These are phyloP conservation scores for Cyclotella atomus DNA, from an alignment of 108 stramenopile species.

Conservation along the genomic window DNA sequence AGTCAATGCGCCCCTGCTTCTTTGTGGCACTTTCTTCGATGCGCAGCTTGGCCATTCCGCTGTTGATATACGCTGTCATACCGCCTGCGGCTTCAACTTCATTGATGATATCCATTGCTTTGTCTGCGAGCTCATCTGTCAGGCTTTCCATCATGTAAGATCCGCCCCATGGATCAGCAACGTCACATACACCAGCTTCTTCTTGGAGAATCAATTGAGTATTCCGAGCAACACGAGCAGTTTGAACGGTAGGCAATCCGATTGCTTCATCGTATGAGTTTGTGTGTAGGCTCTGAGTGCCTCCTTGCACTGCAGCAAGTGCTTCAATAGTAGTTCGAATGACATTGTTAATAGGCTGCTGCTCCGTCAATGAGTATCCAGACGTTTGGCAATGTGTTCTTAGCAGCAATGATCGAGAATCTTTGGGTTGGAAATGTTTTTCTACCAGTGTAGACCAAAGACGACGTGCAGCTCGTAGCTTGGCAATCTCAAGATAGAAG, in stretches of 20 bases:
- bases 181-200: constrained; percentile 80
- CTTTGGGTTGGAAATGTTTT: constrained; percentile 91
- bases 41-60: constrained; percentile 93
- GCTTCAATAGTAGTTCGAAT: constrained; percentile 98
- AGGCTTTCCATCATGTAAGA: constrained; percentile 96
- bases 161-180: constrained; percentile 90
- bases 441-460: constrained; percentile 94
- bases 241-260: constrained; percentile 95
- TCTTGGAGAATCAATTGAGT: constrained; percentile 98
- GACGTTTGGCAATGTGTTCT: constrained; percentile 97
- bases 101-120: constrained; percentile 88
- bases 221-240: constrained; percentile 96
- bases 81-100: constrained; percentile 95
- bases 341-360: constrained; percentile 98
- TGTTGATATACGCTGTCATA: constrained; percentile 96
- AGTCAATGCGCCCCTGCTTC: constrained; percentile 86
- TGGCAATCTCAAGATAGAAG: constrained; percentile 95
- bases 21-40: constrained; percentile 97
- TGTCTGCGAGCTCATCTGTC: constrained; percentile 90
- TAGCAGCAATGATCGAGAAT: constrained; percentile 87
- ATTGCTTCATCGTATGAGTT: constrained; percentile 98
- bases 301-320: constrained; percentile 97
- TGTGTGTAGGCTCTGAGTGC: constrained; percentile 99
- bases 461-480: constrained; percentile 89
- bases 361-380: constrained; percentile 95